phyloP scores from a whole-genome alignment of 169 alveolate species.

The Toxoplasma gondii region DNA sequence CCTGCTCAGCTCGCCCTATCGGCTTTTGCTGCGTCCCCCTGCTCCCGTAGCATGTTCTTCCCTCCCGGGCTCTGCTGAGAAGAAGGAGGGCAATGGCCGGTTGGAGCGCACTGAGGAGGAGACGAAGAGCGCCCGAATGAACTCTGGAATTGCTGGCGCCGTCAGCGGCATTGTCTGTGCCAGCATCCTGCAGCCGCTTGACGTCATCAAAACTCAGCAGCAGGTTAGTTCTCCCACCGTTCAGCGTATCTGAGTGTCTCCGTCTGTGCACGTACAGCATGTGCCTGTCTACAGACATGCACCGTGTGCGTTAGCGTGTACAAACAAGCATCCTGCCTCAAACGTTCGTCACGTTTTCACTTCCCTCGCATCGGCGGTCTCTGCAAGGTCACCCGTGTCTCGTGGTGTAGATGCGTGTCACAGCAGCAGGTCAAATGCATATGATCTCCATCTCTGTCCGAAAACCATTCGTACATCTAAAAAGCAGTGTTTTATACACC shows the following conservation, averaged over 20 bases:
- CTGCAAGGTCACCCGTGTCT: too few relatives aligned
- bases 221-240: background rate
- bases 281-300: too few relatives aligned
- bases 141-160: slow-evolving; percentile 64
- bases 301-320: too few relatives aligned
- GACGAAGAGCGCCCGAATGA: background rate
- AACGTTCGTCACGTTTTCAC: too few relatives aligned
- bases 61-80: background rate
- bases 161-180: slow-evolving; percentile 59
- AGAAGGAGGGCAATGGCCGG: background rate
- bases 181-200: slow-evolving; percentile 66
- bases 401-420: too few relatives aligned
- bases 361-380: too few relatives aligned
- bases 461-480: too few relatives aligned
- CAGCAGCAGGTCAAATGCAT: too few relatives aligned
- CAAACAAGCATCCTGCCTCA: too few relatives aligned
- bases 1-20: background rate
- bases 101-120: background rate
- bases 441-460: too few relatives aligned
- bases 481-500: too few relatives aligned
- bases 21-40: background rate
- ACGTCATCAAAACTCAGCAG: slow-evolving; percentile 70
- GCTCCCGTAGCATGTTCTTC: background rate
- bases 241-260: too few relatives aligned
- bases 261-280: background rate